Evolutionary conservation across 768 basidiomycete species (phyloP).

Genomic region (Chiua virens): DNA sequence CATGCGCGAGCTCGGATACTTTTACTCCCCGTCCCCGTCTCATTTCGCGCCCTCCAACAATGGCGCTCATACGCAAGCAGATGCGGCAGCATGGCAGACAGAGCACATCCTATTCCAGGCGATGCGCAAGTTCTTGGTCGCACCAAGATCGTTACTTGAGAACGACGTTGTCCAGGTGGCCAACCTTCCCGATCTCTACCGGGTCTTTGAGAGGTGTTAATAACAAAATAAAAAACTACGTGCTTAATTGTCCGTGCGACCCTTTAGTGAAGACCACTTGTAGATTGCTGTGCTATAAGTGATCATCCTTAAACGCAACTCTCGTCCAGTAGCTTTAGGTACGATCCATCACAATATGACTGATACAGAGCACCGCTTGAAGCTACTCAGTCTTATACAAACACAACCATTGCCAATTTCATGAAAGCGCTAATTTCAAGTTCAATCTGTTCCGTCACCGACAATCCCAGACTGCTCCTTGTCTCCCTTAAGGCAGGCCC

Average conservation of each 20-base stretch:
- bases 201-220: conserved; percentile 92
- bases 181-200: conserved; percentile 87
- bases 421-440: too few species aligned
- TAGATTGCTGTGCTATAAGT: neutral
- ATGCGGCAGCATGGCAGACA: conserved; percentile 78
- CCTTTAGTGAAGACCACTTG: neutral
- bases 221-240: too few species aligned
- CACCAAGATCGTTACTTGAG: conserved; percentile 66
- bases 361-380: too few species aligned
- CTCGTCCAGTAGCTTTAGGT: too few species aligned
- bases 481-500: conserved; percentile 51
- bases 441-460: too few species aligned
- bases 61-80: conserved; percentile 42
- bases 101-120: conserved; percentile 90
- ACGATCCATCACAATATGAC: too few species aligned
- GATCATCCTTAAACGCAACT: too few species aligned
- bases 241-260: conserved; percentile 2
- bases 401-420: too few species aligned
- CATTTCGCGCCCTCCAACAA: conserved; percentile 20
- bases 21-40: conserved; percentile 63
- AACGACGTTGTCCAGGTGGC: conserved; percentile 85
- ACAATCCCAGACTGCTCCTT: neutral
- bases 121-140: conserved; percentile 71
- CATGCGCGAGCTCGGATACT: conserved; percentile 86
- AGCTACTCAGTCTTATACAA: too few species aligned